Percentiles rank a stretch among this genome's conserved stretches.
phyloP scores from a whole-genome alignment of 2,329 filamentous ascomycete genomes.

The Penicillium sp. region DNA sequence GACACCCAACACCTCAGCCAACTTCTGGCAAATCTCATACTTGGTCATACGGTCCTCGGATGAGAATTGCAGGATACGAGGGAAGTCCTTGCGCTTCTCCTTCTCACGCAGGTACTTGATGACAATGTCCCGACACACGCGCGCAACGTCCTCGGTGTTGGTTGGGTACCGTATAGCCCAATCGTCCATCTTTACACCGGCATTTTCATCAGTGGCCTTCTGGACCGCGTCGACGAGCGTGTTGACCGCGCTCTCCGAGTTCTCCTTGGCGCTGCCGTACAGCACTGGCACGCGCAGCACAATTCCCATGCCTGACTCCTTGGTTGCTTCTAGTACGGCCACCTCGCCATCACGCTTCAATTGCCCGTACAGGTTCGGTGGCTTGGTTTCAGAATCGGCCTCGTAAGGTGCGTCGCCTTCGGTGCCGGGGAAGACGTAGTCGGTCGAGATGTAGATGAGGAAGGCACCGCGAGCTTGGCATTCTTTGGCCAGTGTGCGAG shows the following conservation, averaged over 20 bases:
- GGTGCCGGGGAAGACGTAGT: constrained; percentile 74
- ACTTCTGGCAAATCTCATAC: constrained; percentile 78
- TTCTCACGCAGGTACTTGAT: constrained; percentile 62
- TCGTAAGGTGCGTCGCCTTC: constrained; percentile 86
- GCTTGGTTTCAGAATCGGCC: constrained; percentile 60
- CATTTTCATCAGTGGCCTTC: constrained; percentile 65
- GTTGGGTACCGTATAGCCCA: constrained; percentile 84
- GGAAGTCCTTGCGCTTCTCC: constrained; percentile 56
- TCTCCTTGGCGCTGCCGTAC: constrained; percentile 72
- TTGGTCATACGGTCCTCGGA: constrained; percentile 86
- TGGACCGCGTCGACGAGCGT: constrained; percentile 73
- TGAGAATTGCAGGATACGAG: constrained; percentile 76
- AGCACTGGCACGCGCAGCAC: constrained; percentile 80
- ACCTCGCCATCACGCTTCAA: constrained; percentile 70
- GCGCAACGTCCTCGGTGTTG: constrained; percentile 80
- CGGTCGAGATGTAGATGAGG: constrained; percentile 66
- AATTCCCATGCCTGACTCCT: constrained; percentile 58
- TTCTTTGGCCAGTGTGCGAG: constrained; percentile 63
- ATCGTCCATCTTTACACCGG: constrained; percentile 75
- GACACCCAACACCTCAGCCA: constrained; percentile 77
- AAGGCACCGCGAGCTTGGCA: constrained; percentile 56
- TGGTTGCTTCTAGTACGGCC: constrained; percentile 65
- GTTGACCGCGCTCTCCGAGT: constrained; percentile 79
- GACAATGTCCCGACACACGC: constrained; percentile 74
- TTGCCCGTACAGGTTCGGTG: constrained; percentile 77